A percentile compares a stretch with the other conserved stretches of the same genome.
Conservation (phyloP, 2,329 filamentous ascomycete genomes). For the Dactylellina parvicollis region DNA sequence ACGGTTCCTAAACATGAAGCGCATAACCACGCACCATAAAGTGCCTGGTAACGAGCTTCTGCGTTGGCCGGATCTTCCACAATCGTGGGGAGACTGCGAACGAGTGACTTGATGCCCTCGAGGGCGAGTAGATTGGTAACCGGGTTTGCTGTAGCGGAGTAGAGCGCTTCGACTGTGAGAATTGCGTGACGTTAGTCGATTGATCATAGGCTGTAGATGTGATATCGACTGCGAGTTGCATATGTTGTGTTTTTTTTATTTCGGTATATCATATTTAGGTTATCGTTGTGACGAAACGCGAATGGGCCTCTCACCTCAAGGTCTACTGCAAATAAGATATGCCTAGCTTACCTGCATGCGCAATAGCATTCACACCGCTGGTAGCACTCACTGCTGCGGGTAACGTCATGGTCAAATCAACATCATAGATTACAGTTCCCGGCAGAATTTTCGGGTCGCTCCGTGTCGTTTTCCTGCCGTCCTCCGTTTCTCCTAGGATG, state of each 20-base stretch:
- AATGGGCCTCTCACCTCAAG: not conserved
- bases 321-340: not conserved
- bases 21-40: constrained; percentile 74
- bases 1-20: constrained; percentile 70
- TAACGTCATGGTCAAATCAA: constrained; percentile 70
- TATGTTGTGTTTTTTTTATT: constrained; percentile 37
- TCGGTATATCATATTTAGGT: constrained; percentile 17
- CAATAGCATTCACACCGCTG: constrained; percentile 73
- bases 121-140: constrained; percentile 69
- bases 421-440: constrained; percentile 72
- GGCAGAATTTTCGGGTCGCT: constrained; percentile 71
- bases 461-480: constrained; percentile 69
- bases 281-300: constrained; percentile 30
- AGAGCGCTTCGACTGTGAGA: constrained; percentile 69
- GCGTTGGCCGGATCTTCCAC: constrained; percentile 63
- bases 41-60: constrained; percentile 66
- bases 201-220: not conserved
- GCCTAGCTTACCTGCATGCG: constrained; percentile 64
- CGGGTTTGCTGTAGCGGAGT: constrained; percentile 71
- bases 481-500: constrained; percentile 71
- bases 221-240: constrained; percentile 25
- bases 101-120: constrained; percentile 68
- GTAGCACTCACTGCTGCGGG: constrained; percentile 67
- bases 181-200: constrained; percentile 7
- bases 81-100: constrained; percentile 67